Evolutionary conservation across 2,329 filamentous ascomycete genomes (phyloP), one percentile per base, ranked within the genome.

Genomic region (Leptographium galeiforme): DNA sequence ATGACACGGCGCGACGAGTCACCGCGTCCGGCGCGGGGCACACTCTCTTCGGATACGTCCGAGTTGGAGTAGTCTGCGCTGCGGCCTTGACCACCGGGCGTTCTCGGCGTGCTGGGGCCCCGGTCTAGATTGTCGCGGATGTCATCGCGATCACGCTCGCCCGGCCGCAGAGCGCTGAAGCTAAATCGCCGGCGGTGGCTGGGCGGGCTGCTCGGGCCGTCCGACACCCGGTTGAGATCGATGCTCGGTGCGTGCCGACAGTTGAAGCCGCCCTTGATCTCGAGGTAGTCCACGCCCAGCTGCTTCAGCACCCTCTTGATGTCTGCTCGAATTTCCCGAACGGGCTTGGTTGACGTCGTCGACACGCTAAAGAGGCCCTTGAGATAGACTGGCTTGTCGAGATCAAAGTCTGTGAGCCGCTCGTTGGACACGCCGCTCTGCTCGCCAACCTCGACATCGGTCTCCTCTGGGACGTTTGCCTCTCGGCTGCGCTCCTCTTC

Each of bases 321-420:
- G 64, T 98, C 93, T 8, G 82, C 74, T 41, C 91, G 82, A 57
- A 98, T 98, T 55, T 89, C 82, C 1, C 82, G 74, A 12, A 97
- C 79, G 1, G 91, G 88, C 64, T 94, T 95, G 63, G 84, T 93
- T 55, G 89, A 96, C 8, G 93, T 98, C 0, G 93, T 98, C 5
- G 89, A 94, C 52, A 97, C 93, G 62, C 91, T 97, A 71, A 98
- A 97, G 18, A 98, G 76, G 6, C 93, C 93, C 68, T 97, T 98
- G 54, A 98, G 78, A 66, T 86, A 97, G 4, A 97, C 93, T 0
- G 93, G 93, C 66, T 95, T 96, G 52, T 91, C 84, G 56, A 91
- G 79, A 60, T 94, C 89, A 6, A 85, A 82, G 60, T 79, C 82
- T 57, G 81, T 77, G 11, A 84, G 67, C 30, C 78, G 71, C 43